A percentile compares a stretch with the other conserved stretches of the same genome.
These are phyloP conservation scores for Candida sonorensis DNA, from an alignment of 805 yeast species.

Conservation along the genomic window DNA sequence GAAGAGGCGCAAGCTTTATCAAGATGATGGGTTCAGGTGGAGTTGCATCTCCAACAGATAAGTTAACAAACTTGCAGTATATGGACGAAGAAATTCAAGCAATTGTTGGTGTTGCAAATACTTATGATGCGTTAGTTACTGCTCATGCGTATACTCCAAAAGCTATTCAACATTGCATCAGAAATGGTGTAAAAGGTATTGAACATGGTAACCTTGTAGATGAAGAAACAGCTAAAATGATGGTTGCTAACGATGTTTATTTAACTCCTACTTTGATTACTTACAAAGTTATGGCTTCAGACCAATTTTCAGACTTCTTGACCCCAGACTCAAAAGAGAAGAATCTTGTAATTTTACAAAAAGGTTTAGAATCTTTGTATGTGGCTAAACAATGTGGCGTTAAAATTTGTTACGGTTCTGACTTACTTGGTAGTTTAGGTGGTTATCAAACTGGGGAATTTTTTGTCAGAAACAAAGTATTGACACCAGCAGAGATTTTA, in stretches of 20 bases:
- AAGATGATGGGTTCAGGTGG: conserved; percentile 27
- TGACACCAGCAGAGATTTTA: conserved; percentile 19
- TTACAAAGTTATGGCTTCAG: conserved; percentile 25
- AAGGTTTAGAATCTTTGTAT: conserved; percentile 16
- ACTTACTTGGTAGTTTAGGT: conserved; percentile 19
- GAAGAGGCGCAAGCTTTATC: conserved; percentile 22
- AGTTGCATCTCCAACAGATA: conserved; percentile 25
- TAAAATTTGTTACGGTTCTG: conserved; percentile 23
- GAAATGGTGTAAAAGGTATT: conserved; percentile 23
- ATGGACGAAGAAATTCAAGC: conserved; percentile 22
- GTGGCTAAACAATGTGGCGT: conserved; percentile 19
- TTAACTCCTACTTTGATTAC: conserved; percentile 24
- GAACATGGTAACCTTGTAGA: conserved; percentile 26
- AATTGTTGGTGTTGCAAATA: conserved; percentile 20
- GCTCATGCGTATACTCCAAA: conserved; percentile 24
- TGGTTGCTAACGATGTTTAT: conserved; percentile 18
- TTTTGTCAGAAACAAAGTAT: conserved; percentile 18
- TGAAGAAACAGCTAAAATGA: conserved; percentile 20
- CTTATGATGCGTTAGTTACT: conserved; percentile 23
- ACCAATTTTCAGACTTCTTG: conserved; percentile 18
- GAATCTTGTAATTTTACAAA: conserved; percentile 15
- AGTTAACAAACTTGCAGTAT: conserved; percentile 20
- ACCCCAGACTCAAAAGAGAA: conserved; percentile 13
- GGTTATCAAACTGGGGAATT: conserved; percentile 25
- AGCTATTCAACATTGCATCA: conserved; percentile 18